Conservation (phyloP, 2,329 filamentous ascomycete species). For the Xylaria sp. region DNA sequence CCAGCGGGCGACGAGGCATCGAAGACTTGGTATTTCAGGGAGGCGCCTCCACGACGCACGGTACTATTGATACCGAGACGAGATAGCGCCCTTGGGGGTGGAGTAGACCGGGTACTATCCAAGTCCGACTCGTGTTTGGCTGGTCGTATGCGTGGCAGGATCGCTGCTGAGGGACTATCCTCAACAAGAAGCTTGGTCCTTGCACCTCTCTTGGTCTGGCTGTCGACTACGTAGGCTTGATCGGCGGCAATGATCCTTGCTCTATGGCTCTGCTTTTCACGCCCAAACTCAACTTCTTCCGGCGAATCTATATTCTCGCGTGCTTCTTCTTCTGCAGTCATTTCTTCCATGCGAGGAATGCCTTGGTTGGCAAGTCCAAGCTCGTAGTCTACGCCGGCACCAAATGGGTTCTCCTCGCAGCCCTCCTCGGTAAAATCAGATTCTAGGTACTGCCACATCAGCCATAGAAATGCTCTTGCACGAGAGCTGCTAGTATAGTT, state of each 20-base stretch:
- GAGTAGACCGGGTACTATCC: constrained; percentile 64
- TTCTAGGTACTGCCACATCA: constrained; percentile 99
- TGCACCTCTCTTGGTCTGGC: constrained; percentile 67
- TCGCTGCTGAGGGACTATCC: constrained; percentile 64
- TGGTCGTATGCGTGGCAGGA: constrained; percentile 71
- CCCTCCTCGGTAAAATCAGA: constrained; percentile 92
- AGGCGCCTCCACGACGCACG: constrained; percentile 57
- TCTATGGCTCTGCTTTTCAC: constrained; percentile 75
- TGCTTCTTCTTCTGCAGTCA: constrained; percentile 73
- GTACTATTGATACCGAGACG: constrained; percentile 53
- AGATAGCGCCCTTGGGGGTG: constrained; percentile 57
- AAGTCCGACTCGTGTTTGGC: constrained; percentile 70
- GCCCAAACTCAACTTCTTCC: constrained; percentile 54
- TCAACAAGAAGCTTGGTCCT: constrained; percentile 56
- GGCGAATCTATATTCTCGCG: constrained; percentile 79
- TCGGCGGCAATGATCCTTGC: constrained; percentile 81
- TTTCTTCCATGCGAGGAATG: constrained; percentile 72
- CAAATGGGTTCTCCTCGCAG: constrained; percentile 91
- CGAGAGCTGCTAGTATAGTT: constrained; percentile 84
- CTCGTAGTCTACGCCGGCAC: constrained; percentile 73
- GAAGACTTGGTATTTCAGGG: constrained; percentile 69
- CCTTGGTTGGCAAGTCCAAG: constrained; percentile 74
- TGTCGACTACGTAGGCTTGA: constrained; percentile 73
- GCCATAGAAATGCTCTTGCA: constrained; percentile 90
- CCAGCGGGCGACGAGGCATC: constrained; percentile 70